Base-by-base conservation (phyloP, 1,139 yeast genomes). In the Saccharomycopsis phalli region DNA sequence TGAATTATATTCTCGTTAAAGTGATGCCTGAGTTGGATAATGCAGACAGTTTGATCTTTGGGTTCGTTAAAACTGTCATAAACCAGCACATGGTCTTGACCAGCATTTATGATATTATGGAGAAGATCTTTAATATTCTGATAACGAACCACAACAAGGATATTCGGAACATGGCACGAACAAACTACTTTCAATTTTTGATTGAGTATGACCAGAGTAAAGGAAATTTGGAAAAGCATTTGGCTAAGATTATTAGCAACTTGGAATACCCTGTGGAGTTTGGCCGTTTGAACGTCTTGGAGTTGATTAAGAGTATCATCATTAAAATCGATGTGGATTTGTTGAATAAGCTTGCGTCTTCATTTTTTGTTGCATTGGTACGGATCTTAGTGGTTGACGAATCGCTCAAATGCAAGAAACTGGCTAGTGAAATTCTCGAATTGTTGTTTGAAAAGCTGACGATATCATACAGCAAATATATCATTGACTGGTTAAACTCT, bases 191-290 rank as follows among this genome's bases (percentile, higher is more conserved):
- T 58, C 91, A 80, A 54, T 93, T 91, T 53, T 63, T 91, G 53
- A 82, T 88, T 80, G 95, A 87, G 53, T 91, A 84, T 54, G 97
- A 94, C 52, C 97, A 91, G 62, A 88, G 97, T 25, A 73, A 79
- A 53, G 88, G 93, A 4, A 74, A 87, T 50, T 61, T 91, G 40
- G 93, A 83, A 50, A 83, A 80, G 52, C 94, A 84, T 52, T 78
- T 88, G 60, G 77, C 80, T 49, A 79, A 81, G 54, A 67, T 91
- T 59, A 81, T 88, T n/a, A 76, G 75, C 48, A 91, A 93, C 56
- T 65, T 93, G 53, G 71, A 77, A 21, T 93, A 93, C 56, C 91
- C 94, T 11, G 79, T 95, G 4, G 81, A 81, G 47, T 72, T 76
- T 34, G 99, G 98, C 40, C 71, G 97, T 42, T 80, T 81, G 52